Conservation (phyloP, 306 rosid species). For the Abrus pulchellus region DNA sequence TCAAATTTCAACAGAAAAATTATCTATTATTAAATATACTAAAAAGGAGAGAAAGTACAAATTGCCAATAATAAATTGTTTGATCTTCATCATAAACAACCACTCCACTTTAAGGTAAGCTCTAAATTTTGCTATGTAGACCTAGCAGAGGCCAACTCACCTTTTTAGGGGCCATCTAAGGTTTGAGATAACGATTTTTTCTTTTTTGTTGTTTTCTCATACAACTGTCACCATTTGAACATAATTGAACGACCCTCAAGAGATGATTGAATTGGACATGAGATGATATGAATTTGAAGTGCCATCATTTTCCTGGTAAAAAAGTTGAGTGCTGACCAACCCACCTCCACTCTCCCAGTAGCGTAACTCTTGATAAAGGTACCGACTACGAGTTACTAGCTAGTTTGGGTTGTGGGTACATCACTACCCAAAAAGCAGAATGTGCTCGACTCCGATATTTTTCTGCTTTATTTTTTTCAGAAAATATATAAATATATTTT, state of each 20-base stretch:
- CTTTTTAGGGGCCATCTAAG: conserved; percentile 46
- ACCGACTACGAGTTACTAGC: conserved; percentile 41
- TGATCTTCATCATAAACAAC: not conserved
- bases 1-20: not conserved
- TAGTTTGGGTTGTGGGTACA: conserved; percentile 61
- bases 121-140: conserved; percentile 8
- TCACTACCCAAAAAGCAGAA: conserved; percentile 48
- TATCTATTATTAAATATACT: not conserved
- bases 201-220: conserved; percentile 19
- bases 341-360: conserved; percentile 47
- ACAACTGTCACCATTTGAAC: conserved; percentile 35
- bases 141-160: conserved; percentile 35
- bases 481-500: not conserved
- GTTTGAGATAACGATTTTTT: conserved; percentile 42
- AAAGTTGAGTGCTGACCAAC: conserved; percentile 49
- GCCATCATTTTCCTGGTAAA: conserved; percentile 54
- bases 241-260: conserved; percentile 43
- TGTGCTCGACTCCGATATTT: conserved; percentile 41
- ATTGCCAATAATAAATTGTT: not conserved
- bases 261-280: conserved; percentile 43
- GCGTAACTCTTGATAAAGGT: conserved; percentile 35
- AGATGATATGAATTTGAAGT: conserved; percentile 43
- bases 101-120: conserved; percentile 24
- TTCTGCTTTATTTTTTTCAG: not conserved
- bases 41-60: not conserved